Percentiles rank a stretch among this genome's conserved stretches.
Conservation (phyloP, 495 filamentous ascomycete genomes). For the Tuber brumale region DNA sequence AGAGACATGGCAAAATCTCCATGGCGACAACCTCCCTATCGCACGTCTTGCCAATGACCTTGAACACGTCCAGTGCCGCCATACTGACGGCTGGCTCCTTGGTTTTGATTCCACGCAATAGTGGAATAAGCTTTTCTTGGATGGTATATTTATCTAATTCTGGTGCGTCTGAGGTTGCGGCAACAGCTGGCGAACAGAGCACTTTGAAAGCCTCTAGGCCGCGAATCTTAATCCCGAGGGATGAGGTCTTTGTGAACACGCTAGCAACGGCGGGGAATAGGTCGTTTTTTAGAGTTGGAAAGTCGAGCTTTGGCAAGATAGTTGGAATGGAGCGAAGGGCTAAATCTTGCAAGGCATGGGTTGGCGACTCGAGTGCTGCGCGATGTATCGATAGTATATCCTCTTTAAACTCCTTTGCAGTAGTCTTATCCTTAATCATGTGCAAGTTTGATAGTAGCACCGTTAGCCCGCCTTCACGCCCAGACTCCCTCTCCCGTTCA, state of each 20-base stretch:
- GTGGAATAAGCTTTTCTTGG: constrained; percentile 89
- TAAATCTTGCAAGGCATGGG: constrained; percentile 79
- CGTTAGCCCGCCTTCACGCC: constrained; percentile 83
- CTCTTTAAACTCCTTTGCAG: constrained; percentile 90
- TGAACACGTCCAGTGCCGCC: constrained; percentile 78
- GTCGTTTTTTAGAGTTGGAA: constrained; percentile 91
- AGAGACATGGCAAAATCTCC: constrained; percentile 81
- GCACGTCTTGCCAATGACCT: constrained; percentile 65
- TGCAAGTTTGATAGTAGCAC: constrained; percentile 76
- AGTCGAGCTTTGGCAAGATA: constrained; percentile 78
- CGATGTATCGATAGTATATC: constrained; percentile 82
- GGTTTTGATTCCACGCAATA: constrained; percentile 89
- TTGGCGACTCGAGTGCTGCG: constrained; percentile 75
- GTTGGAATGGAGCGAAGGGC: constrained; percentile 65
- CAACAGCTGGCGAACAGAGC: constrained; percentile 55
- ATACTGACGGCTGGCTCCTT: constrained; percentile 98
- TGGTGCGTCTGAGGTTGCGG: constrained; percentile 54
- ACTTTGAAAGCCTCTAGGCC: constrained; percentile 82
- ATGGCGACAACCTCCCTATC: constrained; percentile 91
- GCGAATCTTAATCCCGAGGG: constrained; percentile 85
- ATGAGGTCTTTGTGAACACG: constrained; percentile 87
- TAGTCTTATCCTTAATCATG: constrained; percentile 67
- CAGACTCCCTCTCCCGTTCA: constrained; percentile 63
- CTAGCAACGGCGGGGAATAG: constrained; percentile 82
- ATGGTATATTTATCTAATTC: constrained; percentile 95